Percentiles rank a stretch among this genome's conserved stretches.
phyloP scores from a whole-genome alignment of 257 asterid species.

The Verbena officinalis region DNA sequence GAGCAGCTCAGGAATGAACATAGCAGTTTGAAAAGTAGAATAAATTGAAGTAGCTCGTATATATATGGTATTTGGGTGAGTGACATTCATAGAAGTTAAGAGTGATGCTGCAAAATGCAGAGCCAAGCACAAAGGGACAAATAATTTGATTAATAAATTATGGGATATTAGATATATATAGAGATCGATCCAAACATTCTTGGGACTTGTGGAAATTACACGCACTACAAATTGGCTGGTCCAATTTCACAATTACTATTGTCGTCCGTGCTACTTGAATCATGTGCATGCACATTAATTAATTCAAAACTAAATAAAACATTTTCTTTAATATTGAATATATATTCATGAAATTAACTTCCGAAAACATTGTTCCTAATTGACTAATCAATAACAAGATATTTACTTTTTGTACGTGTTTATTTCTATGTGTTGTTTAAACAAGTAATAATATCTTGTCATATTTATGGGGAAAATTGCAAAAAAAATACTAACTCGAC shows the following conservation, averaged over 20 bases:
- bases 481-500: too few relatives aligned
- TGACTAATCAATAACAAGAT: too few relatives aligned
- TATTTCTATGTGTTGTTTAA: too few relatives aligned
- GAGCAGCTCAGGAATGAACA: too few relatives aligned
- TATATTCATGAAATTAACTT: too few relatives aligned
- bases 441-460: too few relatives aligned
- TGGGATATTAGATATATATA: slow-evolving; percentile 26
- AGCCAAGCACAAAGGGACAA: slow-evolving; percentile 54
- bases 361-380: too few relatives aligned
- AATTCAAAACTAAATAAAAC: neutral
- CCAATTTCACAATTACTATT: slow-evolving; percentile 30
- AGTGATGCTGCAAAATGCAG: slow-evolving; percentile 30
- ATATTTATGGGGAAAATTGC: too few relatives aligned
- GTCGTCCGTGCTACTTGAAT: slow-evolving; percentile 29
- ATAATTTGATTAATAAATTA: slow-evolving; percentile 25
- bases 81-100: slow-evolving; percentile 34
- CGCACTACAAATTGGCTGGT: slow-evolving; percentile 46
- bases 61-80: neutral
- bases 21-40: too few relatives aligned
- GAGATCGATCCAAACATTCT: slow-evolving; percentile 65
- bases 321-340: neutral
- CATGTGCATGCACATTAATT: slow-evolving; percentile 25
- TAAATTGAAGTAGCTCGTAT: too few relatives aligned
- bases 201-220: slow-evolving; percentile 65
- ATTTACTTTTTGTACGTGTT: too few relatives aligned